A percentile compares a stretch with the other conserved stretches of the same genome.
phyloP scores from a whole-genome alignment of 106 monocot species.

The Acanthochlamys bracteata region DNA sequence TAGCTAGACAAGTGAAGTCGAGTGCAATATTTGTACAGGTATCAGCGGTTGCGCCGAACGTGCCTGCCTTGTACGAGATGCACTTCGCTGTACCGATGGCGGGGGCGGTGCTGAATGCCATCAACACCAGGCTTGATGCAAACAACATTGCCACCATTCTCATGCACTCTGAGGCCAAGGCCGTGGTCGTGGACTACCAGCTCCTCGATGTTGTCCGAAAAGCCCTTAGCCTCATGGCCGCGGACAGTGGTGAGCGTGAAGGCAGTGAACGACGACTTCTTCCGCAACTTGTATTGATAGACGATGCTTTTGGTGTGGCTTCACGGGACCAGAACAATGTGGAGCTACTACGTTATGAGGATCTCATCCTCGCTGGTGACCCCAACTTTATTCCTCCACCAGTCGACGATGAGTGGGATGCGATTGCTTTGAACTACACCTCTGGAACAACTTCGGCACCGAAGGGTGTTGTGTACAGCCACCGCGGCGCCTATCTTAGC shows the following conservation, averaged over 20 bases:
- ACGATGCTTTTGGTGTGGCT: too few relatives aligned
- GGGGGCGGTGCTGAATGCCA: conserved; percentile 69
- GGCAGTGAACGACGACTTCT: too few relatives aligned
- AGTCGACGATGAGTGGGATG: conserved; percentile 71
- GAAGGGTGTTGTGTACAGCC: conserved; percentile 84
- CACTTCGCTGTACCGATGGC: conserved; percentile 91
- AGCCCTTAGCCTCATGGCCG: too few relatives aligned
- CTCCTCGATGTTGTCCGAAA: too few relatives aligned
- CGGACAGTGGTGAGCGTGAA: conserved; percentile 45
- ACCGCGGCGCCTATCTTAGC: conserved; percentile 84
- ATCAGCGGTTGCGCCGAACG: conserved; percentile 63
- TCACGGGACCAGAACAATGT: too few relatives aligned
- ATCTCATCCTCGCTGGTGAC: too few relatives aligned
- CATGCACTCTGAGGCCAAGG: conserved; percentile 53
- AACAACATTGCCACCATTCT: conserved; percentile 33
- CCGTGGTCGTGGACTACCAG: conserved; percentile 62
- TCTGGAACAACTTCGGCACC: conserved; percentile 87
- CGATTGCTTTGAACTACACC: conserved; percentile 80
- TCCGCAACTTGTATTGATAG: too few relatives aligned
- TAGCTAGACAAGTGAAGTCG: too few relatives aligned
- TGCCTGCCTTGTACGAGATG: conserved; percentile 66
- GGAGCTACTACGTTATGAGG: too few relatives aligned
- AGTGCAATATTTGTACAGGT: too few relatives aligned
- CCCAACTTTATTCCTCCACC: too few relatives aligned
- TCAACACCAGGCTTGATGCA: conserved; percentile 65